Conservation (phyloP, 176 grass and related monocot species). For the Triticum dicoccoides region DNA sequence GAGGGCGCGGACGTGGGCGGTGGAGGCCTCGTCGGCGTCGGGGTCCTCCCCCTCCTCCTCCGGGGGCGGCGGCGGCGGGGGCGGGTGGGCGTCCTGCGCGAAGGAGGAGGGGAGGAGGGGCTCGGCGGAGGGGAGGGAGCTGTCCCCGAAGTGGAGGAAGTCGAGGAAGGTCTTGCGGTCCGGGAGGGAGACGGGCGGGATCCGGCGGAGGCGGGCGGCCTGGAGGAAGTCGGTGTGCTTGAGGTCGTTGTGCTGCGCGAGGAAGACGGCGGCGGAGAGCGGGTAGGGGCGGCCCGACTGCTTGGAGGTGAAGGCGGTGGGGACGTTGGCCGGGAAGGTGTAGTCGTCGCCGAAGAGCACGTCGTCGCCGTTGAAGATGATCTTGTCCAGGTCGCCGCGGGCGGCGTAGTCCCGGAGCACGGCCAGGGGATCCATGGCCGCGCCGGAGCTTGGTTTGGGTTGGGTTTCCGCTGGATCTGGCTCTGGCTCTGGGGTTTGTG, state of each 20-base stretch:
- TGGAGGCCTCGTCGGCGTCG: slow-evolving; percentile 9
- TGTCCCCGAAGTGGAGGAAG: slow-evolving; percentile 63
- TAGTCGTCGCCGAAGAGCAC: slow-evolving; percentile 82
- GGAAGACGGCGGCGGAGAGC: slow-evolving; percentile 82
- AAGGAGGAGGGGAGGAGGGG: slow-evolving; percentile 46
- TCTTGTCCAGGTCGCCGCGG: slow-evolving; percentile 67
- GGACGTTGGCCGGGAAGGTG: slow-evolving; percentile 54
- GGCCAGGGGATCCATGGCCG: slow-evolving; percentile 78
- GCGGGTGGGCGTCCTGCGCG: neutral
- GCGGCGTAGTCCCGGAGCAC: slow-evolving; percentile 81
- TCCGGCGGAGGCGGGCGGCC: slow-evolving; percentile 64
- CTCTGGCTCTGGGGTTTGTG: neutral
- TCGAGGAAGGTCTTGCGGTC: slow-evolving; percentile 92
- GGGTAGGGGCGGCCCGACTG: slow-evolving; percentile 69
- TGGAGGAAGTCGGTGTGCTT: slow-evolving; percentile 96
- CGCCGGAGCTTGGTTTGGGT: neutral
- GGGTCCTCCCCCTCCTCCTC: slow-evolving; percentile 16
- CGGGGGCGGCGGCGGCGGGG: slow-evolving; percentile 25
- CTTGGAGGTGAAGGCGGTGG: slow-evolving; percentile 87
- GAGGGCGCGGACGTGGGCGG: slow-evolving; percentile 33
- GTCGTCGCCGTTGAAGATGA: slow-evolving; percentile 62
- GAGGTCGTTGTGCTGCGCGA: slow-evolving; percentile 75
- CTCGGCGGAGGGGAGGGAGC: slow-evolving; percentile 53
- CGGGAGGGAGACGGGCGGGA: slow-evolving; percentile 77
- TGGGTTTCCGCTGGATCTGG: slow-evolving; percentile 8